These are phyloP conservation scores for Calonectria pseudoturangicola DNA, from an alignment of 2,329 filamentous ascomycete genomes.

Conservation along the genomic window DNA sequence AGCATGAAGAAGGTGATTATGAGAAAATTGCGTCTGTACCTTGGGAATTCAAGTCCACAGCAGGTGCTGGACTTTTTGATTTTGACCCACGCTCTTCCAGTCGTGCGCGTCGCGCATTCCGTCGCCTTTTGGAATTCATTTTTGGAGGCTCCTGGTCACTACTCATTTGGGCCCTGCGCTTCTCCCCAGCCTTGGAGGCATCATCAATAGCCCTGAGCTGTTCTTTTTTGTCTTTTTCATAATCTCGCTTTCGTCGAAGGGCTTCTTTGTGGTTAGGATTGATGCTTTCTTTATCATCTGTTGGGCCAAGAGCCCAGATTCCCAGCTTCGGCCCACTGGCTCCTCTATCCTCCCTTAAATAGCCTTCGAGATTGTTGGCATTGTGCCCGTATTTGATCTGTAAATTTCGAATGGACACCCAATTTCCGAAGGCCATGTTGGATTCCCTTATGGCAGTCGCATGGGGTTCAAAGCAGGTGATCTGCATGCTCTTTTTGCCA, in stretches of 20 bases:
- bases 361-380: constrained; percentile 80
- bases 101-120: constrained; percentile 46
- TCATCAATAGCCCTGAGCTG: constrained; percentile 62
- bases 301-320: constrained; percentile 70
- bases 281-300: constrained; percentile 63
- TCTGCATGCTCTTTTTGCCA: constrained; percentile 81
- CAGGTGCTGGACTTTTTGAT: constrained; percentile 51
- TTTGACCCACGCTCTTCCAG: constrained; percentile 39
- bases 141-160: constrained; percentile 52
- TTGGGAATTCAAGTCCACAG: constrained; percentile 56
- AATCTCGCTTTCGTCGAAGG: constrained; percentile 78
- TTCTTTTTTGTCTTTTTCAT: constrained; percentile 70
- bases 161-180: constrained; percentile 60
- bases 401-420: constrained; percentile 82
- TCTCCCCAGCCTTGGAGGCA: constrained; percentile 61
- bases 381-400: constrained; percentile 77
- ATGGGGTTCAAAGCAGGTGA: constrained; percentile 84
- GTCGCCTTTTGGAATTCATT: constrained; percentile 53
- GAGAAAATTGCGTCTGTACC: constrained; percentile 46
- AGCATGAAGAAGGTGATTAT: constrained; percentile 16
- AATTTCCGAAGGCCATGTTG: constrained; percentile 74
- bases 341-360: constrained; percentile 76
- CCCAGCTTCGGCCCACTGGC: constrained; percentile 69
- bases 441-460: constrained; percentile 71
- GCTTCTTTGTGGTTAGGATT: constrained; percentile 73